Evolutionary conservation across 2,329 filamentous ascomycete genomes (phyloP), one percentile per base, ranked within the genome.

Genomic region (Exserohilum turcica): DNA sequence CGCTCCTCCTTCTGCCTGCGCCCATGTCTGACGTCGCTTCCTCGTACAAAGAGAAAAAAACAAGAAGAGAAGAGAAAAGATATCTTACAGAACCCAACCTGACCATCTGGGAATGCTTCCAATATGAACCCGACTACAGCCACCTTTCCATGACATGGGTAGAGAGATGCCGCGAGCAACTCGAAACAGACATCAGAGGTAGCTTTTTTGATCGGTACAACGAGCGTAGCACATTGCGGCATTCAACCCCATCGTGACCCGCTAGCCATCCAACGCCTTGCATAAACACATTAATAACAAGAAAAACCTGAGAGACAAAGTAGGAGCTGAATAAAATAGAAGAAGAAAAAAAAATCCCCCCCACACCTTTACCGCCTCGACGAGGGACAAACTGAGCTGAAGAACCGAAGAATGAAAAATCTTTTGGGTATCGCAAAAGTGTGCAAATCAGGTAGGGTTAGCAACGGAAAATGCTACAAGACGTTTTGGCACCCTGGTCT

Each of bases 361-460:
- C n/a, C n/a, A n/a, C n/a, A n/a, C n/a, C 40, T 28, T 38, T 32
- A 43, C 35, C 45, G 48, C 44, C 43, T 47, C 15, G 37, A 32
- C 28, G 19, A 10, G 51, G 43, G 40, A 46, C 39, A 45, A 48
- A 45, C 37, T 42, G 43, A 48, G 40, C 24, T 44, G 43, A 43
- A 18, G 31, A 60, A 60, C 39, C 29, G 54, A 62, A 60, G 19
- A 37, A 28, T 15, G 24, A 57, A 42, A 63, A 62, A 60, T 71
- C 58, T 64, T 64, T 60, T 67, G 70, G 71, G 71, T 74, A 74
- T 74, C 71, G 69, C 67, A 66, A 66, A 68, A 68, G 52, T 58
- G 47, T 60, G 43, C 59, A 67, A 59, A 59, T 57, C 51, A 63
- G 45, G 42, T 40, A 43, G 53, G 32, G 49, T 50, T 50, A 21